Evolutionary conservation across 768 basidiomycete species (phyloP).

Genomic region (Auriscalpium vulgare): DNA sequence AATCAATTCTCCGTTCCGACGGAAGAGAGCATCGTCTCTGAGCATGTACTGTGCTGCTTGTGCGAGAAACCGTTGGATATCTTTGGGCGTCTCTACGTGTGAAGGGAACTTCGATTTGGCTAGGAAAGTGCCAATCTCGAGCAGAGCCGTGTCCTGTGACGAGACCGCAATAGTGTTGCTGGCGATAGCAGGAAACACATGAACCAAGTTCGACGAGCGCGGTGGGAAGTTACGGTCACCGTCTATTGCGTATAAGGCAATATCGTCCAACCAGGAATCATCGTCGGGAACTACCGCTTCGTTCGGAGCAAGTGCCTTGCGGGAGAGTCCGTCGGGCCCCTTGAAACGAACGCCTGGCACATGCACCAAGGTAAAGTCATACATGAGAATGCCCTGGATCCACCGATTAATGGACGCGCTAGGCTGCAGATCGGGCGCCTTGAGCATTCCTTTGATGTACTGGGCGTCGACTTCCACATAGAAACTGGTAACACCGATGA

Average conservation of each 20-base stretch:
- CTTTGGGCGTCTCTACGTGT: too few relatives aligned
- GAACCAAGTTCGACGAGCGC: too few relatives aligned
- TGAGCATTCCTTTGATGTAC: conserved; percentile 34
- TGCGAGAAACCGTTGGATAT: too few relatives aligned
- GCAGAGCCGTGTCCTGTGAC: too few relatives aligned
- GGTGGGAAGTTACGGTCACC: not conserved
- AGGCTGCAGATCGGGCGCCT: conserved; percentile 30
- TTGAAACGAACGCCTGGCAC: conserved; percentile 21
- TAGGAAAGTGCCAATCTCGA: too few relatives aligned
- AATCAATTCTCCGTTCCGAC: too few relatives aligned
- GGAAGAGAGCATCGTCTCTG: too few relatives aligned
- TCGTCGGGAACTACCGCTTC: not conserved
- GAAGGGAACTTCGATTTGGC: too few relatives aligned
- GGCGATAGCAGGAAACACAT: too few relatives aligned
- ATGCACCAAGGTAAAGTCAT: conserved; percentile 29
- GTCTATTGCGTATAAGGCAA: not conserved
- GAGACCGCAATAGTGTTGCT: too few relatives aligned
- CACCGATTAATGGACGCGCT: conserved; percentile 33
- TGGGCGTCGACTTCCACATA: conserved; percentile 28
- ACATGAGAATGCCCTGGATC: conserved; percentile 32
- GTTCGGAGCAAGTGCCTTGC: not conserved
- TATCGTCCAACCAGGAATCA: not conserved
- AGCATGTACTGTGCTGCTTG: too few relatives aligned
- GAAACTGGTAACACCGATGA: conserved; percentile 26
- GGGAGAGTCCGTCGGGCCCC: conserved; percentile 26